Evolutionary conservation across 441 rosid genomes (phyloP).

Genomic region (Bruguiera hainesii): DNA sequence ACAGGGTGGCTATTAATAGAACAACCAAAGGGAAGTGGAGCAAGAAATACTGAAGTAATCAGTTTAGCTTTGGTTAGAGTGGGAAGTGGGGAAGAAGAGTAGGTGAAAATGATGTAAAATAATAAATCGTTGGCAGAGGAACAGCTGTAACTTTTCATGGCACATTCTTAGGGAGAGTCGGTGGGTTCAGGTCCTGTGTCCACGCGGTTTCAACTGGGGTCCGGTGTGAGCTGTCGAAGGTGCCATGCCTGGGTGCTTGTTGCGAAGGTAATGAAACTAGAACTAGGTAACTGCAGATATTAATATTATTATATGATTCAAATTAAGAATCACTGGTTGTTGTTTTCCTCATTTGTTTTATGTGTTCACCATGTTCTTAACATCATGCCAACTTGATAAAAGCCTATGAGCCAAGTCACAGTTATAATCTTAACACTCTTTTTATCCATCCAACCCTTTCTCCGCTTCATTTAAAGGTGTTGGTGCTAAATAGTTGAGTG

Average conservation of each 20-base stretch:
- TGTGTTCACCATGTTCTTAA: too few species aligned
- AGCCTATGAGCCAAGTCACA: too few species aligned
- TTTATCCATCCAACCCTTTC: too few species aligned
- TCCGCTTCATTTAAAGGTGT: too few species aligned
- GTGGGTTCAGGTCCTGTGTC: conserved; percentile 9
- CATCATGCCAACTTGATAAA: too few species aligned
- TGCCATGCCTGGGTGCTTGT: background rate
- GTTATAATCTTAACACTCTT: too few species aligned
- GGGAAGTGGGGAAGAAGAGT: background rate
- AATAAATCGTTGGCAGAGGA: background rate
- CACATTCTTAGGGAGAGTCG: background rate
- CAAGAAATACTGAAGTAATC: background rate
- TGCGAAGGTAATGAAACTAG: too few species aligned
- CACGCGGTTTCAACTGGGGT: conserved; percentile 20
- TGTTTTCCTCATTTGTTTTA: too few species aligned
- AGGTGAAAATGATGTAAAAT: background rate
- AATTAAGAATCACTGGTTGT: too few species aligned
- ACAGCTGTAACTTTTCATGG: conserved; percentile 26
- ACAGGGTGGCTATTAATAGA: background rate
- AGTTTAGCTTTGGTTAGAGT: background rate
- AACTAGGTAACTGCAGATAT: too few species aligned
- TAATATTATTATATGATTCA: too few species aligned
- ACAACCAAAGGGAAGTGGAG: background rate
- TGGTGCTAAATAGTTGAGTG: too few species aligned
- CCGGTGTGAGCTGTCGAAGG: background rate